Evolutionary conservation across 352 stramenopile genomes (phyloP).

Genomic region (Globisporangium nodosum): DNA sequence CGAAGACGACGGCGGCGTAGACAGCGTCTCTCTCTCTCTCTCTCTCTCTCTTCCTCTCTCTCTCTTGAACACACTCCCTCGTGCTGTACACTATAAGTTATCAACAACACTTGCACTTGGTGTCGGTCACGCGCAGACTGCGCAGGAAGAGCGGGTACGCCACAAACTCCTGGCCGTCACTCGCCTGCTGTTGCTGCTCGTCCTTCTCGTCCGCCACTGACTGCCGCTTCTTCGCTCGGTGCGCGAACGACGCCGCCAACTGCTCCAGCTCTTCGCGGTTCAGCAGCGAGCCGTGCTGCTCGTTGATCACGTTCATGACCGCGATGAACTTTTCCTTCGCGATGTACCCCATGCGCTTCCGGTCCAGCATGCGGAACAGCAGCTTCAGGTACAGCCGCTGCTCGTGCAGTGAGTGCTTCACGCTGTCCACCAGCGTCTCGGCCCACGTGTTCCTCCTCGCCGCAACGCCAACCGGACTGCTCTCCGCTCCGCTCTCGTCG

Average conservation of each 20-base stretch:
- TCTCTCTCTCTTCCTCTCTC: no score
- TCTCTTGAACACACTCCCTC: no score
- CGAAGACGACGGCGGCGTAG: no score
- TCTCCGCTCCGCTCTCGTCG: conserved; percentile 26
- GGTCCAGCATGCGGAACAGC: conserved; percentile 72
- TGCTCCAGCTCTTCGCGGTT: conserved; percentile 58
- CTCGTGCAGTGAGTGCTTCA: conserved; percentile 72
- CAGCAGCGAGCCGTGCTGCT: conserved; percentile 58
- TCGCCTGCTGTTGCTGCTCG: conserved; percentile 7
- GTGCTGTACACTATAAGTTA: conserved; percentile 14
- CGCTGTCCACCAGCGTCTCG: conserved; percentile 58
- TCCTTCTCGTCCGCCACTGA: conserved; percentile 16
- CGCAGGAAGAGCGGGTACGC: conserved; percentile 72
- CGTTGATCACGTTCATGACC: conserved; percentile 71
- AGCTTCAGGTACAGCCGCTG: conserved; percentile 80
- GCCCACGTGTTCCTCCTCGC: conserved; percentile 48
- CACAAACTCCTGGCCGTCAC: conserved; percentile 25
- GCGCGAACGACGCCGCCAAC: conserved; percentile 53
- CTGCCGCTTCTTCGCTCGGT: conserved; percentile 22
- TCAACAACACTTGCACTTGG: conserved; percentile 15
- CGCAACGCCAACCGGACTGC: conserved; percentile 3
- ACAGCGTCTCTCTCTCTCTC: no score
- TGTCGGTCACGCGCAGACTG: conserved; percentile 62
- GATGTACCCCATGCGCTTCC: conserved; percentile 55
- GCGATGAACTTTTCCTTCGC: conserved; percentile 66